phyloP scores from a whole-genome alignment of 768 basidiomycete genomes.

The Suillus plorans region DNA sequence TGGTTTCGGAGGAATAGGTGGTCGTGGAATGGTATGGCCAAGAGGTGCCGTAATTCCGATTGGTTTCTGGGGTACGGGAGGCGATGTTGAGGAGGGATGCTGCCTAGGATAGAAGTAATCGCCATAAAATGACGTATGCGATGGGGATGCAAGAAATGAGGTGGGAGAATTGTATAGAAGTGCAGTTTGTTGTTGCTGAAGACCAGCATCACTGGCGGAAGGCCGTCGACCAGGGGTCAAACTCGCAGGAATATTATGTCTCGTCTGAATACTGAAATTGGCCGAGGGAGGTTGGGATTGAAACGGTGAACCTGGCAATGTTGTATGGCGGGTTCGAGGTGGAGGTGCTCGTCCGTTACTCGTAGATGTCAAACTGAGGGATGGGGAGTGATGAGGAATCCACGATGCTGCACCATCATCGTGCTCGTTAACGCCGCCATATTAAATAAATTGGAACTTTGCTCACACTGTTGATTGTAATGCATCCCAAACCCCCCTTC shows the following conservation, averaged over 20 bases:
- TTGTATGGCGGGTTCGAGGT: conserved; percentile 23
- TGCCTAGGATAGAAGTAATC: conserved; percentile 24
- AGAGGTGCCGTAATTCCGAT: conserved; percentile 12
- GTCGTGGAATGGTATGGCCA: conserved; percentile 24
- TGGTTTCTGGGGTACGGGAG: conserved; percentile 32
- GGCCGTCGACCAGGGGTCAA: conserved; percentile 25
- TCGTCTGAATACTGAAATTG: not conserved
- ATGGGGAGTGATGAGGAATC: conserved; percentile 18
- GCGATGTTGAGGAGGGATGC: conserved; percentile 21
- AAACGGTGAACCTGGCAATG: conserved; percentile 13
- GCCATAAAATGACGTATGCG: conserved; percentile 25
- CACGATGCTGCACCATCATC: conserved; percentile 17
- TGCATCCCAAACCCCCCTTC: conserved; percentile 21
- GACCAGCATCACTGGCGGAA: conserved; percentile 11
- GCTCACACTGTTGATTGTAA: conserved; percentile 31
- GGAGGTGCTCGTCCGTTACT: conserved; percentile 3
- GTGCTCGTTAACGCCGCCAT: not conserved
- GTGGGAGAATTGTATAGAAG: conserved; percentile 13
- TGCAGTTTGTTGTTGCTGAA: conserved; percentile 8
- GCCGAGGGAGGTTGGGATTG: conserved; percentile 1
- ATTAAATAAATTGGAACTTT: not conserved
- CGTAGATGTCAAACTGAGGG: conserved; percentile 19
- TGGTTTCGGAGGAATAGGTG: conserved; percentile 44
- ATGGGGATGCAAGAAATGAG: not conserved
- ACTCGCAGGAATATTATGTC: conserved; percentile 20